These are phyloP conservation scores for Kitagawia praeruptora DNA, from an alignment of 129 eudicot species.

Conservation along the genomic window DNA sequence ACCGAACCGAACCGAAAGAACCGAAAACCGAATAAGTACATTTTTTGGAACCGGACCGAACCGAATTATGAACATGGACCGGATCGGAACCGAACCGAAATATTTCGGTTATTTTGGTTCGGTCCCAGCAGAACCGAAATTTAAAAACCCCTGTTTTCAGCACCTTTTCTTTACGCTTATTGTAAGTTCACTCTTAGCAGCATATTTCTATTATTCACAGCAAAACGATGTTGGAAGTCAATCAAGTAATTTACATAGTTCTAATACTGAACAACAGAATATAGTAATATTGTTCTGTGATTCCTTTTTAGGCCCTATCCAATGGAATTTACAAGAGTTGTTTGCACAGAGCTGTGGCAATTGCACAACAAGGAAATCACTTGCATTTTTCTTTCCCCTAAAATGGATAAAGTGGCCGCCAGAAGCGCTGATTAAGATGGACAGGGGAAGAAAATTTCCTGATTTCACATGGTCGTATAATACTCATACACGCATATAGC, in stretches of 20 bases:
- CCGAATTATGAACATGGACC: no score
- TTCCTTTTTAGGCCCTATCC: constrained; percentile 61
- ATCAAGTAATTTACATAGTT: not conserved
- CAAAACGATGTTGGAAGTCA: not conserved
- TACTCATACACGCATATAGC: no score
- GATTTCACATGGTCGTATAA: constrained; percentile 93
- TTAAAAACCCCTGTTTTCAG: no score
- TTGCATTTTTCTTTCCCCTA: constrained; percentile 85
- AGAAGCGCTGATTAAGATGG: constrained; percentile 30
- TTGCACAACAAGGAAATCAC: constrained; percentile 51
- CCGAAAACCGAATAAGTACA: no score
- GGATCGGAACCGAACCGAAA: no score
- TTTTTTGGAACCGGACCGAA: no score
- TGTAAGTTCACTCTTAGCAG: constrained; percentile 30
- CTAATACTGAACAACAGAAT: not conserved
- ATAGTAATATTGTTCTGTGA: constrained; percentile 13
- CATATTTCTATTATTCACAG: not conserved
- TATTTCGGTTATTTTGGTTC: no score
- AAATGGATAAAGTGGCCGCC: constrained; percentile 65
- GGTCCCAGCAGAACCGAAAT: no score
- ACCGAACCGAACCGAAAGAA: no score
- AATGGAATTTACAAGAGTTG: constrained; percentile 94
- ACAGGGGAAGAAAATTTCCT: constrained; percentile 41
- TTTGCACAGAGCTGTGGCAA: constrained; percentile 82
- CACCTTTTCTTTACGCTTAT: no score